Evolutionary conservation across 2,329 filamentous ascomycete species (phyloP).

Genomic region (Fusarium sp.): DNA sequence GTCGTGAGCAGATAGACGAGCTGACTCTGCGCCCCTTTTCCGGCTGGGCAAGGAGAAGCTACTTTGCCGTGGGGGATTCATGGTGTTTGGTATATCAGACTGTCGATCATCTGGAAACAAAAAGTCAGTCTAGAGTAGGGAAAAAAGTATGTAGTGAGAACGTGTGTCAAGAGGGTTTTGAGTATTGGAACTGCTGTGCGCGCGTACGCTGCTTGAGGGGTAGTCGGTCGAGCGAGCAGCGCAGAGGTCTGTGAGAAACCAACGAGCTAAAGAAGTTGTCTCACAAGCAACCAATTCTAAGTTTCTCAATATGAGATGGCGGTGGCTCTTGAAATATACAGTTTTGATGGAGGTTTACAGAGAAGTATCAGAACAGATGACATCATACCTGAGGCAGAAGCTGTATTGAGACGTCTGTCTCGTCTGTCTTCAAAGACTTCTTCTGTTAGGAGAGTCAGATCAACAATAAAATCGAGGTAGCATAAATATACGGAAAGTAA

Average conservation of each 20-base stretch:
- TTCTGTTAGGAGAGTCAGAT: constrained; percentile 9
- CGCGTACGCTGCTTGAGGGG: no score
- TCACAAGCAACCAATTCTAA: not conserved
- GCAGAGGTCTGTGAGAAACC: not conserved
- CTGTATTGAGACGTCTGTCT: not conserved
- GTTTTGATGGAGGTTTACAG: not conserved
- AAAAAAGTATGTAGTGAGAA: not conserved
- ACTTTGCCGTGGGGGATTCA: constrained; percentile 39
- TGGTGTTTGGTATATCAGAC: constrained; percentile 18
- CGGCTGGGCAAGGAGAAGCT: constrained; percentile 46
- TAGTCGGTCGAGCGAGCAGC: no score
- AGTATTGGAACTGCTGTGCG: not conserved
- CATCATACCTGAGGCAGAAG: constrained; percentile 34
- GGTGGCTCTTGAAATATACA: constrained; percentile 1
- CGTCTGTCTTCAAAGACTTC: constrained; percentile 12
- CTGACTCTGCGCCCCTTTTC: constrained; percentile 49
- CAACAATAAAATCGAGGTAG: not conserved
- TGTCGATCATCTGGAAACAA: constrained; percentile 20
- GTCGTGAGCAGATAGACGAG: constrained; percentile 27
- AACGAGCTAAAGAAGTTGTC: not conserved
- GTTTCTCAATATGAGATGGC: not conserved
- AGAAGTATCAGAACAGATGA: not conserved
- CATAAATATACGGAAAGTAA: not conserved
- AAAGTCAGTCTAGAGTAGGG: constrained; percentile 23
- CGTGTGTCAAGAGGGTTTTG: not conserved